Conservation (phyloP, 371 early-diverging fungal genomes). For the Zopfochytrium polystomum region DNA sequence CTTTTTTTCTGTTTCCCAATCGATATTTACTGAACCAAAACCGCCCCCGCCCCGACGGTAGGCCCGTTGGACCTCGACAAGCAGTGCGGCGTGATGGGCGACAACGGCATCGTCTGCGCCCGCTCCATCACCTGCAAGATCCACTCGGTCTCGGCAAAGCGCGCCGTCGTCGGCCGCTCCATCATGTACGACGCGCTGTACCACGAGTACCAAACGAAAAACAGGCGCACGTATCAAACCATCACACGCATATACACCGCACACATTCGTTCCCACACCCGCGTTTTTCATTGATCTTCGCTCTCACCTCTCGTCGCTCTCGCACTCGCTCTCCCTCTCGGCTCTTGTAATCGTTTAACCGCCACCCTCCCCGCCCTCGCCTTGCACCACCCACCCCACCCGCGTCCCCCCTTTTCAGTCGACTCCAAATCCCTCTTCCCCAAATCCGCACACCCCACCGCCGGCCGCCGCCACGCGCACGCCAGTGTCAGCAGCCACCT, state of each 20-base stretch:
- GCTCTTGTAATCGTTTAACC: no score
- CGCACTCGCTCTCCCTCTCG: no score
- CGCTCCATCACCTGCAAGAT: constrained; percentile 52
- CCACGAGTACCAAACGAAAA: constrained; percentile 30
- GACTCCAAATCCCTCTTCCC: no score
- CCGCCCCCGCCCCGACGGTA: neutral
- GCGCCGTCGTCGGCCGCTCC: constrained; percentile 40
- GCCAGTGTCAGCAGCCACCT: neutral
- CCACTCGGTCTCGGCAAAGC: constrained; percentile 40
- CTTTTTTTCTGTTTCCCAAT: neutral
- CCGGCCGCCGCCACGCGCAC: neutral
- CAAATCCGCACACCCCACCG: no score
- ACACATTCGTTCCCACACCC: no score
- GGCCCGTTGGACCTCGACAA: constrained; percentile 41
- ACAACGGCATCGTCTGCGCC: constrained; percentile 28
- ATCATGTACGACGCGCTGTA: constrained; percentile 36
- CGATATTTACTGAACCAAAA: neutral
- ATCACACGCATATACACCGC: no score
- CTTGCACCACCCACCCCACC: no score
- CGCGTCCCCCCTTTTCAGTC: no score
- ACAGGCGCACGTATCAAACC: neutral
- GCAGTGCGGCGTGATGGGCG: constrained; percentile 42
- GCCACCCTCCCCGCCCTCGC: no score
- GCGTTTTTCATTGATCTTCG: no score
- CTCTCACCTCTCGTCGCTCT: no score